These are phyloP conservation scores for Xylaria palmicola DNA, from an alignment of 495 filamentous ascomycete species.

Conservation along the genomic window DNA sequence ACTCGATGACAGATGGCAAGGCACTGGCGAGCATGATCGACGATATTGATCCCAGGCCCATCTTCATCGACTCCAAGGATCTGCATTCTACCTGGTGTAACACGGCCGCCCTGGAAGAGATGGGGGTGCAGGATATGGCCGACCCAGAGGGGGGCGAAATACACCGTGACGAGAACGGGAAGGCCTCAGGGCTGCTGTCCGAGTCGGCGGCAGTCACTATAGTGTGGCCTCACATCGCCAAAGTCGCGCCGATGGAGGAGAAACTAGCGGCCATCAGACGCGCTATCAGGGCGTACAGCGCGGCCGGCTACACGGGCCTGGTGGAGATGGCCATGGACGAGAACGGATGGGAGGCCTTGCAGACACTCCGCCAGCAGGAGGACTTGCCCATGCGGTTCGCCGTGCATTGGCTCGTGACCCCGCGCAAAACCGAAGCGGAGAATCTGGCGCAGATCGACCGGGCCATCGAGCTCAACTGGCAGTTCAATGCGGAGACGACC, in stretches of 20 bases:
- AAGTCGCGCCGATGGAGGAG: slow-evolving; percentile 50
- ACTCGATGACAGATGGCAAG: slow-evolving; percentile 52
- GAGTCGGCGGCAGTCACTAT: slow-evolving; percentile 58
- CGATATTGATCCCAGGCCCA: slow-evolving; percentile 56
- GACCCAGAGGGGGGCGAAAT: slow-evolving; percentile 59
- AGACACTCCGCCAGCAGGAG: slow-evolving; percentile 41
- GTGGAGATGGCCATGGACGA: slow-evolving; percentile 75
- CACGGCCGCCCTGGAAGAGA: slow-evolving; percentile 52
- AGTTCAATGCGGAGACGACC: slow-evolving; percentile 46
- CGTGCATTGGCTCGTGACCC: slow-evolving; percentile 62
- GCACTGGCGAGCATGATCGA: slow-evolving; percentile 57
- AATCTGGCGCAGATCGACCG: slow-evolving; percentile 55
- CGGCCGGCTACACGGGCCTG: slow-evolving; percentile 60
- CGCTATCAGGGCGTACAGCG: slow-evolving; percentile 53
- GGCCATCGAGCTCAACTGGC: slow-evolving; percentile 52
- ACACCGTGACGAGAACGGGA: slow-evolving; percentile 52
- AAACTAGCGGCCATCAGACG: slow-evolving; percentile 50
- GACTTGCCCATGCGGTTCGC: slow-evolving; percentile 56
- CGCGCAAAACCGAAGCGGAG: slow-evolving; percentile 39
- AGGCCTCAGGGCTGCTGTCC: slow-evolving; percentile 53
- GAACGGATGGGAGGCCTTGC: slow-evolving; percentile 56
- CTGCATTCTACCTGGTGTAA: slow-evolving; percentile 65
- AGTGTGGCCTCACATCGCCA: slow-evolving; percentile 59
- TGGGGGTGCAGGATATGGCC: slow-evolving; percentile 45
- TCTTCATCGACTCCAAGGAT: slow-evolving; percentile 62